Conservation (phyloP, 2,329 filamentous ascomycete genomes). For the Colletotrichum incanum region DNA sequence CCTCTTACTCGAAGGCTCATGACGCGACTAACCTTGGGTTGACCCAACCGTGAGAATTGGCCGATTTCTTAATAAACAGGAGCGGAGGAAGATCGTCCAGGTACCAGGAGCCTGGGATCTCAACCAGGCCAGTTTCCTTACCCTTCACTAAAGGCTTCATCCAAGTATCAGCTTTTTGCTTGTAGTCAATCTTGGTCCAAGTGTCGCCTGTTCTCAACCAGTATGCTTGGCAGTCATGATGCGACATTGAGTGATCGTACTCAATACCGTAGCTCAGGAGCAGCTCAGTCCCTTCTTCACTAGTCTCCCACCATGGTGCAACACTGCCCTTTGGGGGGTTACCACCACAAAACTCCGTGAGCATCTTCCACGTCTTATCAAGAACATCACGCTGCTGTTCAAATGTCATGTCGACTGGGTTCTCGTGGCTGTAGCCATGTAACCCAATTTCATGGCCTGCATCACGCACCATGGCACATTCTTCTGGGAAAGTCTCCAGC, state of each 20-base stretch:
- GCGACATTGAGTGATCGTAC: constrained; percentile 78
- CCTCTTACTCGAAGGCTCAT: accelerated
- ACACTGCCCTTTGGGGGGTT: constrained; percentile 81
- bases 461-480: constrained; percentile 60
- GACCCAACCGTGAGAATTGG: constrained; percentile 75
- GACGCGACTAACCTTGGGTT: constrained; percentile 55
- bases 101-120: constrained; percentile 77
- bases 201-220: constrained; percentile 74
- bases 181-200: constrained; percentile 79
- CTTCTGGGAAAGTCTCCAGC: constrained; percentile 64
- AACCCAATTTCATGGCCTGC: constrained; percentile 66
- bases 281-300: constrained; percentile 77
- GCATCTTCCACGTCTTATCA: constrained; percentile 79
- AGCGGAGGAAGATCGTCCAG: constrained; percentile 77
- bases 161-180: constrained; percentile 73
- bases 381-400: constrained; percentile 85
- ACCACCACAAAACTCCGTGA: constrained; percentile 76
- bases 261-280: constrained; percentile 78
- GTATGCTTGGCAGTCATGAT: constrained; percentile 77
- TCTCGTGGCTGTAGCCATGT: constrained; percentile 83
- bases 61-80: constrained; percentile 79
- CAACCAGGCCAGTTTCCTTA: constrained; percentile 73
- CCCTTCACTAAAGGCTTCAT: constrained; percentile 77
- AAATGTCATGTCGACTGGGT: constrained; percentile 78
- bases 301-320: constrained; percentile 82